These are phyloP conservation scores for Heliophila coronopifolia DNA, from an alignment of 441 rosid genomes.

Conservation along the genomic window DNA sequence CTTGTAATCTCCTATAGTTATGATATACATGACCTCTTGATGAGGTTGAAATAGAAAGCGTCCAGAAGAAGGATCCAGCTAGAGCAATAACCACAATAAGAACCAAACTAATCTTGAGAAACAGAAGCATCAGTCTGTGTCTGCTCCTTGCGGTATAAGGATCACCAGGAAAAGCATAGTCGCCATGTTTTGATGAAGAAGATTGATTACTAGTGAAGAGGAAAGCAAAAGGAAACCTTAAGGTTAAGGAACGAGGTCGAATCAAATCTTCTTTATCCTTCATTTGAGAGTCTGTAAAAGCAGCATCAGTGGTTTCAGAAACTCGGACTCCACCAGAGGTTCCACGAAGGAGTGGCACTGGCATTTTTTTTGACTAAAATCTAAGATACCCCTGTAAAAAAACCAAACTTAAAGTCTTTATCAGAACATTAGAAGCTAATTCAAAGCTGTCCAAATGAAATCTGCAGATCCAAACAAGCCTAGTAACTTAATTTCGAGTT, in stretches of 20 bases:
- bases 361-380: constrained; percentile 35
- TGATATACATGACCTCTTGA: constrained; percentile 71
- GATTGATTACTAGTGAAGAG: constrained; percentile 43
- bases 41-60: constrained; percentile 60
- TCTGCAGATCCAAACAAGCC: constrained; percentile 28
- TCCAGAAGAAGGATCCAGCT: constrained; percentile 91
- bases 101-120: constrained; percentile 69
- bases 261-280: constrained; percentile 66
- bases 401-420: not conserved
- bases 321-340: constrained; percentile 57
- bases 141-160: constrained; percentile 54
- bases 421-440: not conserved
- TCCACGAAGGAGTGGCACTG: constrained; percentile 80
- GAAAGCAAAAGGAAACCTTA: constrained; percentile 54
- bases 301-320: constrained; percentile 62
- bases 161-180: constrained; percentile 59
- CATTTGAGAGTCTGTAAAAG: constrained; percentile 70
- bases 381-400: constrained; percentile 34
- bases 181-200: constrained; percentile 60
- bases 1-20: constrained; percentile 80
- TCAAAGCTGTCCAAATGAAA: no score
- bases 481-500: not conserved
- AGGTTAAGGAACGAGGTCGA: constrained; percentile 42
- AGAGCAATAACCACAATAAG: constrained; percentile 61
- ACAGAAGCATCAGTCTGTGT: constrained; percentile 49